Evolutionary conservation across 345 rosid species (phyloP), one percentile per base, ranked within the genome.

Genomic region (Euphorbia peplus): DNA sequence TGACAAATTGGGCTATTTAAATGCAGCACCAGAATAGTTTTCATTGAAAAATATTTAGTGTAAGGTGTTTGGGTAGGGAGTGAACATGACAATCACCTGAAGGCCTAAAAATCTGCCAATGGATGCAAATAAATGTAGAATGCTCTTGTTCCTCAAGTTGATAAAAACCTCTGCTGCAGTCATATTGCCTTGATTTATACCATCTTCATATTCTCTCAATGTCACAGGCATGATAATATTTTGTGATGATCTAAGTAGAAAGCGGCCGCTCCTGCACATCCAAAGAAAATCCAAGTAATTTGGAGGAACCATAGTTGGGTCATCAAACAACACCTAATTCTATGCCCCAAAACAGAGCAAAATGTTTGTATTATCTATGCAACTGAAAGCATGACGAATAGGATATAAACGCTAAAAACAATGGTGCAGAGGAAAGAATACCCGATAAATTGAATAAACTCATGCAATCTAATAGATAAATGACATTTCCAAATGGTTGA

Each of bases 51-150:
- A 55, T 0, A 14, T n/a, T 30, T 16, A 64, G 55, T 18, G 25
- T 35, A 21, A 41, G 29, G 25, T 47, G 25, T 21, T 22, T 52
- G 26, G 26, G 28, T 19, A 2, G 26, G 63, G 41, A 10, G 44
- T 16, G 25, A 53, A 53, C 18, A 59, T 7, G 46, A 10, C 67
- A 39, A 8, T 44, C 84, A 90, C 99, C 95, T 85, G 87, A n/a
- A 95, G 98, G 76, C 98, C 99, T 76, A 95, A 85, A 71, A 90
- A 95, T 73, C 88, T 87, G 80, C 96, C 95, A 78, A 88, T 81
- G 60, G 93, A 83, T 62, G 99, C 97, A 74, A 90, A 85, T 52
- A 92, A 76, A 66, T 88, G 93, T 80, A 90, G 73, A 63, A 95
- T 86, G 74, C 99, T 92, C 86, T 87, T 92, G 81, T 80, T 95